These are phyloP conservation scores for Gastrolobium villosum DNA, from an alignment of 306 rosid genomes.

Conservation along the genomic window DNA sequence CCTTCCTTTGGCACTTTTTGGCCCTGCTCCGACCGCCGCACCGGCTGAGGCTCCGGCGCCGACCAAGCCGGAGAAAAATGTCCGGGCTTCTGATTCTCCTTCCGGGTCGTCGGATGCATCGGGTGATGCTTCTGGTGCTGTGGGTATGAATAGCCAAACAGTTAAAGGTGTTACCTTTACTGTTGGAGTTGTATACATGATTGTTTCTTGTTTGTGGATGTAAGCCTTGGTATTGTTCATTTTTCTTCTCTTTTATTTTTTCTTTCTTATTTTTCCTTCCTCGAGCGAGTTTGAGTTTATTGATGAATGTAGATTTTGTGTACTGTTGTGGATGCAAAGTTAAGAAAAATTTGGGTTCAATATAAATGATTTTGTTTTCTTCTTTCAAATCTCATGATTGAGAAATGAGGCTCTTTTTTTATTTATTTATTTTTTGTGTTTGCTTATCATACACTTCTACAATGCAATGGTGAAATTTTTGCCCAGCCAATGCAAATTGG, in stretches of 20 bases:
- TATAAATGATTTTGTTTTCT: slow-evolving; percentile 25
- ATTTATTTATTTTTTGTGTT: neutral
- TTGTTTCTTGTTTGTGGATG: slow-evolving; percentile 44
- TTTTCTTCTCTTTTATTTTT: neutral
- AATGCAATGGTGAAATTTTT: neutral
- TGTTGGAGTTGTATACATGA: slow-evolving; percentile 23
- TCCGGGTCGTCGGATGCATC: slow-evolving; percentile 54
- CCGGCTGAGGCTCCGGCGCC: slow-evolving; percentile 81
- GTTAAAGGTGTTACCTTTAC: slow-evolving; percentile 15
- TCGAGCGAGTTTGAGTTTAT: slow-evolving; percentile 32
- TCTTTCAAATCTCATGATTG: neutral
- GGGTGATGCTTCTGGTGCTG: slow-evolving; percentile 53
- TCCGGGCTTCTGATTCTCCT: slow-evolving; percentile 68
- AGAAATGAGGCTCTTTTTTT: slow-evolving; percentile 24
- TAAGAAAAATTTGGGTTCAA: slow-evolving; percentile 49
- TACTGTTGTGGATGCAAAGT: slow-evolving; percentile 40
- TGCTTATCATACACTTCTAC: neutral
- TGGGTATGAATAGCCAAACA: slow-evolving; percentile 18
- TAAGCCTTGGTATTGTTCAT: slow-evolving; percentile 26
- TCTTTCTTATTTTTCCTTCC: neutral
- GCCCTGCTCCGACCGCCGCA: slow-evolving; percentile 33
- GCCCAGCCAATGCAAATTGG: neutral
- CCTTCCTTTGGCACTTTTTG: slow-evolving; percentile 79
- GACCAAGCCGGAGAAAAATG: slow-evolving; percentile 61
- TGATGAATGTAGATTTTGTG: slow-evolving; percentile 52